Evolutionary conservation across 73 alveolate species (phyloP), one percentile per base, ranked within the genome.

Genomic region (Paramecium primaurelia): DNA sequence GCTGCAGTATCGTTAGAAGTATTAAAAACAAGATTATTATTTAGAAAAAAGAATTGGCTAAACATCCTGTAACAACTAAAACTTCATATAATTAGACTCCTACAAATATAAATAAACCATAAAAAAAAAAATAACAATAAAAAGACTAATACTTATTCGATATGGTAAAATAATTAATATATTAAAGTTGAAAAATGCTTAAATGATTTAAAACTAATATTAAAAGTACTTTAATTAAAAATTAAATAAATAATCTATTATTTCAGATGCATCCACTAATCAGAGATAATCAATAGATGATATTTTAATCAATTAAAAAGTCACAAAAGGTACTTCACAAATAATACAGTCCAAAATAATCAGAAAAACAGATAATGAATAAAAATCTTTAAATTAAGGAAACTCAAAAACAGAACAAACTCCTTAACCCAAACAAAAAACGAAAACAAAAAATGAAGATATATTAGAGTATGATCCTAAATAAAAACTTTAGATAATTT

Each of bases 181-280:
- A 36, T 73, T 37, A 30, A 30, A 73, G 87, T 73, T 73, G 47
- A 73, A 73, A 40, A 73, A 73, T 73, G 87, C 87, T 14, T 37
- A 73, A 38, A 30, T 40, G 37, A 73, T 73, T 73, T 73, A 73
- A 73, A 37, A 73, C 34, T 28, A 73, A 73, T 73, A 73, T 73
- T 3, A 73, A 38, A 10, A 73, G 40, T 37, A 73, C 38, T 73
- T 73, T 73, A 37, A 34, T 22, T 16, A 34, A 73, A 73, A 73
- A 38, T 73, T 30, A 40, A 73, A 73, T 37, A 73, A 73, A 44
- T 11, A 73, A 73, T 73, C 87, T 34, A 73, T 73, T 37, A 12
- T 30, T 12, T 73, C 87, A 37, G 87, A 73, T 73, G 37, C 60
- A 7, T 73, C 87, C 4, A 64, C 84, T 12, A 73, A 73, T 73